Evolutionary conservation across 2,329 filamentous ascomycete species (phyloP), one percentile per base, ranked within the genome.

Genomic region (Lachnellula subtilissima): DNA sequence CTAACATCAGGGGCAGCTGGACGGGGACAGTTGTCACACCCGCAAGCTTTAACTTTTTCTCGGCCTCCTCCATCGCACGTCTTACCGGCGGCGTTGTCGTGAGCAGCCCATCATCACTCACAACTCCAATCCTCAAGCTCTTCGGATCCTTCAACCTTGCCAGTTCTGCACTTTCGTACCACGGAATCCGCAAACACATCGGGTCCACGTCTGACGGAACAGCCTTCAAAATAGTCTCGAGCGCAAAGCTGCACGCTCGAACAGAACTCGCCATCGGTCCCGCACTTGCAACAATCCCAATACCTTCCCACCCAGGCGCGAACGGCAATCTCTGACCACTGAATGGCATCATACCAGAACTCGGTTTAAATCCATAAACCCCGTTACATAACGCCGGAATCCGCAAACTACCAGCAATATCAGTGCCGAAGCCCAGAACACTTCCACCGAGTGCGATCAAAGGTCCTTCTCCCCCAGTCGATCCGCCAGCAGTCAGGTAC

Each of bases 401-500:
- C 7, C 72, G 55, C 17, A 74, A 71, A 47, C 72, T 75, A 1
- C 79, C 79, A 1, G 76, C 79, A 48, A 87, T 77, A 69, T 87
- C 85, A 0, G 84, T 87, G 0, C 82, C 83, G 14, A 86, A 75
- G 0, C 85, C 85, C 1, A 87, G 64, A 5, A 67, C 53, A 55
- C 64, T 79, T 0, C 84, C 84, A 28, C 76, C 74, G 73, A 87
- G 76, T 4, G 78, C 79, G 19, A 87, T 63, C 11, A 87, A 69
- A 0, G 79, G 82, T 0, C 78, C 84, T 67, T 88, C 85, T 12
- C 86, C 86, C n/a, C 86, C 85, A 0, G 81, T 82, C 19, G 76
- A 81, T 3, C 86, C 85, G 6, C 86, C 86, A 0, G 81, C 80
- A 0, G 82, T 85, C 19, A 83, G 72, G 15, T 73, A 71, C 9